These are phyloP conservation scores for Globisporangium echinulatum DNA, from an alignment of 352 stramenopile species.

Conservation along the genomic window DNA sequence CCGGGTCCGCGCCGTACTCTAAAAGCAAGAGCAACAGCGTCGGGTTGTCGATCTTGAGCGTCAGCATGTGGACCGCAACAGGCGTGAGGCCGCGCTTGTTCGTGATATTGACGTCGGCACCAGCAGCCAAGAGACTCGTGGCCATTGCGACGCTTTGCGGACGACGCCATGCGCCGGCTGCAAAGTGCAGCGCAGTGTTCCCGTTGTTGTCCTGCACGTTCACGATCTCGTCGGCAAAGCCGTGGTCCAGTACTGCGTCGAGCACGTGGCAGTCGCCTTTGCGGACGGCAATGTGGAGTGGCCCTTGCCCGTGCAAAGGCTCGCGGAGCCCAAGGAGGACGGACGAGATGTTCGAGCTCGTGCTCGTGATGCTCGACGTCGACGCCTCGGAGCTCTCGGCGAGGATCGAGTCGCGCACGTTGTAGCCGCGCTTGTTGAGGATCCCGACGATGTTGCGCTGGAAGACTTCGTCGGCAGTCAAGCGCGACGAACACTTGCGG, in stretches of 20 bases:
- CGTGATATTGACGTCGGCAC: constrained; percentile 34
- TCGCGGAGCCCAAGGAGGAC: constrained; percentile 64
- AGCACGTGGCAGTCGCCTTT: constrained; percentile 66
- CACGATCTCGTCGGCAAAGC: constrained; percentile 62
- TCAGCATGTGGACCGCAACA: constrained; percentile 75
- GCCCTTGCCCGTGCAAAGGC: constrained; percentile 66
- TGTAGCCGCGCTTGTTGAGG: constrained; percentile 82
- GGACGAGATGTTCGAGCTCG: constrained; percentile 53
- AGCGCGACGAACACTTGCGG: constrained; percentile 10
- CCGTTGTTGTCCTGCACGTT: constrained; percentile 70
- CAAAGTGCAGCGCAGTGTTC: constrained; percentile 80
- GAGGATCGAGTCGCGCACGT: constrained; percentile 56
- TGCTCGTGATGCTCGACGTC: constrained; percentile 54
- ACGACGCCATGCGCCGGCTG: constrained; percentile 50
- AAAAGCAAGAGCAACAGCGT: constrained; percentile 58
- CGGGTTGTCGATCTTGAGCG: constrained; percentile 68
- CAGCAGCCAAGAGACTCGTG: constrained; percentile 37
- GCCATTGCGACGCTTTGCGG: constrained; percentile 40
- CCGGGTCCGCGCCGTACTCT: constrained; percentile 42
- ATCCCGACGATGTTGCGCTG: constrained; percentile 63
- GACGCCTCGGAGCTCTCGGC: constrained; percentile 54
- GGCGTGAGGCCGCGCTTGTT: constrained; percentile 70
- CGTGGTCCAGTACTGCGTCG: constrained; percentile 62
- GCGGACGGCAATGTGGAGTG: constrained; percentile 73
- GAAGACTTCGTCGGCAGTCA: constrained; percentile 52